These are phyloP conservation scores for Paramyrothecium roridum DNA, from an alignment of 2,329 filamentous ascomycete genomes.

Conservation along the genomic window DNA sequence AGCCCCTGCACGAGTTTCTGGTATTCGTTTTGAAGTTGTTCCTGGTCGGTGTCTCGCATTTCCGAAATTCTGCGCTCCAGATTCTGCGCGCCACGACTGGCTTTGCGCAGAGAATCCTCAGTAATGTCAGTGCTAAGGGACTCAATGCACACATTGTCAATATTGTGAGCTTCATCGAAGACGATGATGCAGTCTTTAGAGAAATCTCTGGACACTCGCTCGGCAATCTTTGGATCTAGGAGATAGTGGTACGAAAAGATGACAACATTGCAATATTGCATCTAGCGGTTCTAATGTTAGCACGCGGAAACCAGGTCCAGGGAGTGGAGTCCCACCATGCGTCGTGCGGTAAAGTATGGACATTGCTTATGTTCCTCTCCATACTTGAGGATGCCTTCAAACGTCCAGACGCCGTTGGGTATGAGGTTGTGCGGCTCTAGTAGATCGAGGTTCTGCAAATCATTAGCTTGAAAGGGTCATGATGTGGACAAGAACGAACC, in stretches of 20 bases:
- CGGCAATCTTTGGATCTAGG: constrained; percentile 95
- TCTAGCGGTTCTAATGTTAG: constrained; percentile 45
- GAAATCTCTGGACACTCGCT: constrained; percentile 89
- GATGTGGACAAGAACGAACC: constrained; percentile 16
- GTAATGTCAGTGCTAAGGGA: constrained; percentile 95
- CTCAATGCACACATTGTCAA: constrained; percentile 99
- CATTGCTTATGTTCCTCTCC: constrained; percentile 96
- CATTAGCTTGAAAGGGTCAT: constrained; percentile 8
- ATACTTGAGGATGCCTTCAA: constrained; percentile 84
- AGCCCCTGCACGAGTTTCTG: constrained; percentile 91
- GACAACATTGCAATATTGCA: constrained; percentile 99
- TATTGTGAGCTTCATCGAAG: constrained; percentile 98
- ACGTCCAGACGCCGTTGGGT: constrained; percentile 91
- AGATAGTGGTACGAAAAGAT: constrained; percentile 99
- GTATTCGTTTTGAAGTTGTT: constrained; percentile 93
- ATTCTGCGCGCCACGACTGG: constrained; percentile 85
- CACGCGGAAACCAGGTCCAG: not conserved
- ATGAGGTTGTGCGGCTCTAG: constrained; percentile 93
- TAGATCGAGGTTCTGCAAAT: constrained; percentile 76
- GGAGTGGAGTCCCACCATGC: constrained; percentile 64
- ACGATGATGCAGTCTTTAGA: constrained; percentile 99
- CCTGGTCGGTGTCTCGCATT: constrained; percentile 93
- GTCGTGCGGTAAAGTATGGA: constrained; percentile 90
- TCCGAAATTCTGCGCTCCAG: constrained; percentile 87
- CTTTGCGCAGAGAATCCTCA: constrained; percentile 88